Base-by-base conservation (phyloP, 495 filamentous ascomycete genomes). In the Durotheca rogersii region DNA sequence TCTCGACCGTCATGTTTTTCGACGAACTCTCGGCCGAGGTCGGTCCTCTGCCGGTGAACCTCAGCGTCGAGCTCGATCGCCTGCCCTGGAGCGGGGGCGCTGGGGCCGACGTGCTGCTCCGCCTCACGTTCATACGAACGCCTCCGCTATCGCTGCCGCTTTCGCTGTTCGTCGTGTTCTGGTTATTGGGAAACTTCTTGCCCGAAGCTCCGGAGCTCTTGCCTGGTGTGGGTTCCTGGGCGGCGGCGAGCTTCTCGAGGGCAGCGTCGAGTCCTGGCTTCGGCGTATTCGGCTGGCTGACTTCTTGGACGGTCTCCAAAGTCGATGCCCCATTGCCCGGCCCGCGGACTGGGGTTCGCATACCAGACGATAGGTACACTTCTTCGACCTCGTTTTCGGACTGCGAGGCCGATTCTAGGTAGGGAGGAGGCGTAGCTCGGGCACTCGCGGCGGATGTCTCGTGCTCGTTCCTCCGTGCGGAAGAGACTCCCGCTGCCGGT, bases 1-100 rank as follows among this genome's bases (percentile, higher is more conserved):
- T 97, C 70, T 98, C 93, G 9, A 98, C 92, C 29, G 88, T 96
- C 93, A 98, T 98, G 56, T 89, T 95, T 59, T 85, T 84, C 21
- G 88, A 80, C 10, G 89, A 85, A 7, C 81, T 83, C 62, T 96
- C 91, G 31, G 79, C 72, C 10, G 73, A 65, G 21, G 79, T 74
- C 70, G 89, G 81, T 25, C 79, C 72, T 14, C 55, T 53, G 38
- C 49, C 58, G 37, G 56, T 58, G 46, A 70, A 73, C 53, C 69
- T 75, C 34, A 68, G 58, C 18, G 64, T 61, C 39, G 67, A 70
- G 62, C 68, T 79, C 45, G 67, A 75, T 45, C 72, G 75, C 20
- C 65, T 66, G 17, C 62, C 64, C 6, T 67, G 64, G 42, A 78
- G 65, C n/a, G 68, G 61, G 34, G 60, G 65, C 7, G 75, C 65